Evolutionary conservation across 176 grass and related monocot genomes (phyloP).

Genomic region (Lolium rigidum): DNA sequence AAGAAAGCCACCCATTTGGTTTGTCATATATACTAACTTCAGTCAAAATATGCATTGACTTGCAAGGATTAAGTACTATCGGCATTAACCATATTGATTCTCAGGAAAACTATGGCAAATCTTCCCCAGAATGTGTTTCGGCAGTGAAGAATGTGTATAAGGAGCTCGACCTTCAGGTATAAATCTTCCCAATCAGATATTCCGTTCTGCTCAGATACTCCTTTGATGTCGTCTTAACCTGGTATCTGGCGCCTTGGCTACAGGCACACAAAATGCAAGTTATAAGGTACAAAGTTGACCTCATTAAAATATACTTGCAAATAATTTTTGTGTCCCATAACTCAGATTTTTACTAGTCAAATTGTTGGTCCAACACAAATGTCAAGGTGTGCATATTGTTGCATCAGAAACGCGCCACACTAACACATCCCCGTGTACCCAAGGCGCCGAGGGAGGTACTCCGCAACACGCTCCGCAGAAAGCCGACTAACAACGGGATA

Average conservation of each 20-base stretch:
- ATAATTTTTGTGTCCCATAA: no score
- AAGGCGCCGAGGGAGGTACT: no score
- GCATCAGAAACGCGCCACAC: no score
- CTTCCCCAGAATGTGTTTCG: slow-evolving; percentile 50
- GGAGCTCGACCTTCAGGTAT: slow-evolving; percentile 73
- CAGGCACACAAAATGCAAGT: background rate
- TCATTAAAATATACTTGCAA: background rate
- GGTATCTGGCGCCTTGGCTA: no score
- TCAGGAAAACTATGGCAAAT: slow-evolving; percentile 76
- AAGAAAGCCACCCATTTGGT: background rate
- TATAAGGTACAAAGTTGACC: background rate
- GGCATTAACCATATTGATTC: background rate
- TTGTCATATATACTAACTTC: background rate
- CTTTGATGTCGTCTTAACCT: background rate
- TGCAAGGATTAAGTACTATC: background rate
- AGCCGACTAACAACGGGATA: no score
- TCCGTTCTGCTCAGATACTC: background rate
- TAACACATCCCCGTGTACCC: no score
- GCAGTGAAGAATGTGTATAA: slow-evolving; percentile 65
- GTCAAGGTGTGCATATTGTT: no score
- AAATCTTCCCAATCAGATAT: background rate
- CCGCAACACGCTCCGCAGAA: no score
- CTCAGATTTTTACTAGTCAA: no score
- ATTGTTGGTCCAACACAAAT: no score
- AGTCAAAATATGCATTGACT: background rate